Evolutionary conservation across 73 alveolate genomes (phyloP).

Genomic region (Tetrahymena malaccensis): DNA sequence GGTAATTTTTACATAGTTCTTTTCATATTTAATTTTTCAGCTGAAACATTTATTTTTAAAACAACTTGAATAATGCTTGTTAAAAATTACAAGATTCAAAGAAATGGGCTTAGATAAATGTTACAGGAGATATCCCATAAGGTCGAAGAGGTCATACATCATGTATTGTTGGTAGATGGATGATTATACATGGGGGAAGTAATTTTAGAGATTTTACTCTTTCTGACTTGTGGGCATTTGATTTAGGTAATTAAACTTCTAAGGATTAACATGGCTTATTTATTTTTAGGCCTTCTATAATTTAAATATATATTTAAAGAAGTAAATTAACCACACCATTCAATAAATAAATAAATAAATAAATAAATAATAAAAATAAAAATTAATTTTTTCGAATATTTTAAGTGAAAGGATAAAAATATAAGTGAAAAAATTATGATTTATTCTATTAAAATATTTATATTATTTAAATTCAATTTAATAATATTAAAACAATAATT

Average conservation of each 20-base stretch:
- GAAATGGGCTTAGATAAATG: not conserved
- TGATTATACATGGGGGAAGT: not conserved
- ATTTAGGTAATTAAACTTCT: not conserved
- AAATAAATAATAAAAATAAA: too few relatives aligned
- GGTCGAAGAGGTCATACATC: not conserved
- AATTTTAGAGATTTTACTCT: not conserved
- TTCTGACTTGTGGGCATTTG: not conserved
- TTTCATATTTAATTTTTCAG: too few relatives aligned
- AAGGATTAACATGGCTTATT: not conserved
- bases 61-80: not conserved
- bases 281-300: too few relatives aligned
- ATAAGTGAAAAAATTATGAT: too few relatives aligned
- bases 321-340: too few relatives aligned
- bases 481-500: too few relatives aligned
- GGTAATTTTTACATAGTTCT: not conserved
- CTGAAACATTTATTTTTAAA: not conserved
- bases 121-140: not conserved
- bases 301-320: too few relatives aligned
- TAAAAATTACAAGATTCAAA: not conserved
- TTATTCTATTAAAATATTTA: too few relatives aligned
- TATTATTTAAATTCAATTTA: too few relatives aligned
- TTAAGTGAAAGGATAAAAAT: too few relatives aligned
- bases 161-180: not conserved
- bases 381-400: too few relatives aligned
- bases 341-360: too few relatives aligned